Percentiles rank a stretch among this genome's conserved stretches.
phyloP scores from a whole-genome alignment of 1,284 basidiomycete species.

The Pseudozyma sp. region DNA sequence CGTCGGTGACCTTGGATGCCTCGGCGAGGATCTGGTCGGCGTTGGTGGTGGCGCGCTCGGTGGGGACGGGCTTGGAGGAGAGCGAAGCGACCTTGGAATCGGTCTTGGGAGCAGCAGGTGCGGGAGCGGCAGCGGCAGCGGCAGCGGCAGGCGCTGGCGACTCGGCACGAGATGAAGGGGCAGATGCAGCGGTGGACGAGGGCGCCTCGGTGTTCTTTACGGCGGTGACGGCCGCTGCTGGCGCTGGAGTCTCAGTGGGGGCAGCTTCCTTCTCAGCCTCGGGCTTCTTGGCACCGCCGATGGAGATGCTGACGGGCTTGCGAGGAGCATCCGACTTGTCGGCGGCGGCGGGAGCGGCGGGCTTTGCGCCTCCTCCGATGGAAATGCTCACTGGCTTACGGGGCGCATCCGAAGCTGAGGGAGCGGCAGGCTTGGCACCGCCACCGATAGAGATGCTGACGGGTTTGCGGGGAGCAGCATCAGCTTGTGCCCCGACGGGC shows the following conservation, averaged over 20 bases:
- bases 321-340: slow-evolving; percentile 38
- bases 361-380: slow-evolving; percentile 58
- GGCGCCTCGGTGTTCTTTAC: slow-evolving; percentile 48
- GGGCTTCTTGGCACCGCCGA: slow-evolving; percentile 58
- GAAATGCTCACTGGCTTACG: slow-evolving; percentile 61
- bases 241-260: slow-evolving; percentile 38
- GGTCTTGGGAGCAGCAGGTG: slow-evolving; percentile 20
- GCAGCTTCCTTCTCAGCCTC: slow-evolving; percentile 24
- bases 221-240: slow-evolving; percentile 43
- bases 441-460: slow-evolving; percentile 67
- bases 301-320: slow-evolving; percentile 58
- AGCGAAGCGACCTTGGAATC: slow-evolving; percentile 43
- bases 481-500: slow-evolving; percentile 17
- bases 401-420: slow-evolving; percentile 28
- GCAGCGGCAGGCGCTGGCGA: slow-evolving; percentile 44
- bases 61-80: slow-evolving; percentile 39
- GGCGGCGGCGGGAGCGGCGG: slow-evolving; percentile 27
- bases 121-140: slow-evolving; percentile 1
- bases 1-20: slow-evolving; percentile 64
- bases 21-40: slow-evolving; percentile 66
- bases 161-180: slow-evolving; percentile 50
- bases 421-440: slow-evolving; percentile 41
- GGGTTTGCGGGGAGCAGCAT: slow-evolving; percentile 55
- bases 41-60: slow-evolving; percentile 60
- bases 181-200: slow-evolving; percentile 30